Base-by-base conservation (phyloP, 805 yeast species). In the Lachancea kluyveri region DNA sequence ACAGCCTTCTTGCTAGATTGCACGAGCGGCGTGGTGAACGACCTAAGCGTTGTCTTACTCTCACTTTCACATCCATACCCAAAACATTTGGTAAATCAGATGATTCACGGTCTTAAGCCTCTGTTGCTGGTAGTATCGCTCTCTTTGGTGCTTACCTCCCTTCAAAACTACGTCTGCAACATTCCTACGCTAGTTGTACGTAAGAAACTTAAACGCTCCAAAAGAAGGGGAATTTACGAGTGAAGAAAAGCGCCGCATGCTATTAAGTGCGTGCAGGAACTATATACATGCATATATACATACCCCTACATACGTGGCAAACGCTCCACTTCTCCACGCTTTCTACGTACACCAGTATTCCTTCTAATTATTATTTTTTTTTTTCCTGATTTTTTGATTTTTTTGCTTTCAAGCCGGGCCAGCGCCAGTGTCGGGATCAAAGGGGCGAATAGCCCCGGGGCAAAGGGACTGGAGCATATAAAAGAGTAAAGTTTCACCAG, bases 31-130 rank as follows among this genome's bases (percentile, higher is more conserved):
- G 41, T 44, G 8, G 31, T 54, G 13, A 50, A 52, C 27, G 37
- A 40, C 21, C 27, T 53, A 26, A 52, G 48, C 28, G 57, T 62
- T 14, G 48, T 61, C 4, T 25, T 60, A 5, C 46, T 60, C 18
- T 54, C 65, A 6, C 38, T 60, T n/a, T 50, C 58, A 14, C 62
- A 63, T 24, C 57, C 60, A 17, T 64, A 53, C 41, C 64, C 66
- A 2, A 63, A 58, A 33, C 67, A 60, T 32, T 44, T 59, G 16
- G 39, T 64, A 11, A 57, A 52, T 29, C 65, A 64, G 33, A 36
- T 62, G 47, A 50, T 62, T 21, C 48, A 53, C 35, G 57, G 57
- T 10, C 33, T 64, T 29, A 48, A 57, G 28, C 67, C 67, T 1
- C 37, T 40, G 10, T 43, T 54, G 2, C 37, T 56, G 22, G 42